A percentile compares a stretch with the other conserved stretches of the same genome.
phyloP scores from a whole-genome alignment of 306 rosid species.

The Citrullus colocynthis region DNA sequence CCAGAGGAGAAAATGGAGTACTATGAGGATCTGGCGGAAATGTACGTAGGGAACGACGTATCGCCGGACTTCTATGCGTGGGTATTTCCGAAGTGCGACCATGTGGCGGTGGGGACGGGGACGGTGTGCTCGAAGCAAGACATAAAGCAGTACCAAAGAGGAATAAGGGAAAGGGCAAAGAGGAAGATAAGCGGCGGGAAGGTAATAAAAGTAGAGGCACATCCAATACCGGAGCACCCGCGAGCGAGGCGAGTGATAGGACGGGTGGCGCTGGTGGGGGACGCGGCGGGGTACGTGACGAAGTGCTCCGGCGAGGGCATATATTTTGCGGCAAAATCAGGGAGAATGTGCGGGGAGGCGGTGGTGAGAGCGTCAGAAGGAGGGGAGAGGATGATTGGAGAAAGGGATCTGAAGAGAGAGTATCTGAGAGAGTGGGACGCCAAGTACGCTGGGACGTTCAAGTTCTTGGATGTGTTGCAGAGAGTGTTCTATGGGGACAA shows the following conservation, averaged over 20 bases:
- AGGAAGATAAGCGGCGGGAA: conserved; percentile 55
- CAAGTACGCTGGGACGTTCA: conserved; percentile 35
- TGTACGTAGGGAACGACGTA: conserved; percentile 71
- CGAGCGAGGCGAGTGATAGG: conserved; percentile 49
- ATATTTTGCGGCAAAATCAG: conserved; percentile 72
- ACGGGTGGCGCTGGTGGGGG: conserved; percentile 79
- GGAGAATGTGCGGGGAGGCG: conserved; percentile 64
- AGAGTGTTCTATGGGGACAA: conserved; percentile 70
- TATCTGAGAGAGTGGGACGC: conserved; percentile 64
- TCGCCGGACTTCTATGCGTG: conserved; percentile 94
- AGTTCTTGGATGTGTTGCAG: conserved; percentile 69
- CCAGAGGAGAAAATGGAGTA: conserved; percentile 71
- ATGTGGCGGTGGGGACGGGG: conserved; percentile 95
- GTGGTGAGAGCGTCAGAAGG: conserved; percentile 64
- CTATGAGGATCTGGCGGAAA: conserved; percentile 66
- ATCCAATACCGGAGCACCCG: conserved; percentile 88
- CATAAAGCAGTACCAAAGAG: conserved; percentile 52
- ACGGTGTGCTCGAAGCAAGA: conserved; percentile 52
- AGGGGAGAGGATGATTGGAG: conserved; percentile 47
- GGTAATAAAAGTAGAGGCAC: conserved; percentile 77
- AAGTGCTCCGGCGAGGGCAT: conserved; percentile 89
- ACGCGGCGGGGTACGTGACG: conserved; percentile 82
- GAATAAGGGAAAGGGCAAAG: conserved; percentile 43
- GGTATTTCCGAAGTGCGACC: conserved; percentile 92
- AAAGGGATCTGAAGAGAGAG: conserved; percentile 66